A percentile compares a stretch with the other conserved stretches of the same genome.
phyloP scores from a whole-genome alignment of 345 rosid species.

The Physaria fendleri region DNA sequence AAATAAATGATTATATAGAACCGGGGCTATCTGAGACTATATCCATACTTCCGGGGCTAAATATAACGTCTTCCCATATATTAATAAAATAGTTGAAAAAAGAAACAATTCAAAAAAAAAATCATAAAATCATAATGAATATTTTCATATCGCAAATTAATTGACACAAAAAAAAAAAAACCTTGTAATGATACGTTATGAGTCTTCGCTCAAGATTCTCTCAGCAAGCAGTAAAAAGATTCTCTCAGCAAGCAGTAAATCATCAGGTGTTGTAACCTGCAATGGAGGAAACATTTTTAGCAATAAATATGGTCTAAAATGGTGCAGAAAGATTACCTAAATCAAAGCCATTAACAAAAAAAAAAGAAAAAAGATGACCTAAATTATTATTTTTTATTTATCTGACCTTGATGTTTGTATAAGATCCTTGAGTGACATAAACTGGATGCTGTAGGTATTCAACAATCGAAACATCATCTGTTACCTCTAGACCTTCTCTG shows the following conservation, averaged over 20 bases:
- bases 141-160: neutral
- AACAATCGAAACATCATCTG: constrained; percentile 87
- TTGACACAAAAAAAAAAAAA: neutral
- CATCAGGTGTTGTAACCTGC: constrained; percentile 93
- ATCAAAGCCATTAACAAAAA: too few relatives aligned
- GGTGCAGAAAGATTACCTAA: too few relatives aligned
- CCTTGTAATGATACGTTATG: neutral
- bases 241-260: constrained; percentile 79
- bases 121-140: neutral
- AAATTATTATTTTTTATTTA: too few relatives aligned
- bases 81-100: too few relatives aligned
- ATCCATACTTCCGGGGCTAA: too few relatives aligned
- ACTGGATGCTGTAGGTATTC: constrained; percentile 89
- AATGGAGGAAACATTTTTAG: neutral
- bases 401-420: constrained; percentile 93
- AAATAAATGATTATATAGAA: too few relatives aligned
- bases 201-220: constrained; percentile 50
- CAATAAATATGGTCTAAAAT: too few relatives aligned
- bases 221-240: constrained; percentile 77
- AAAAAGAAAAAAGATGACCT: too few relatives aligned
- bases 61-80: too few relatives aligned
- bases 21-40: too few relatives aligned
- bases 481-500: too few relatives aligned
- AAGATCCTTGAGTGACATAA: constrained; percentile 80
- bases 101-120: too few relatives aligned